Evolutionary conservation across 1,139 yeast genomes (phyloP), one percentile per base, ranked within the genome.

Genomic region (Taphrina flavorubra): DNA sequence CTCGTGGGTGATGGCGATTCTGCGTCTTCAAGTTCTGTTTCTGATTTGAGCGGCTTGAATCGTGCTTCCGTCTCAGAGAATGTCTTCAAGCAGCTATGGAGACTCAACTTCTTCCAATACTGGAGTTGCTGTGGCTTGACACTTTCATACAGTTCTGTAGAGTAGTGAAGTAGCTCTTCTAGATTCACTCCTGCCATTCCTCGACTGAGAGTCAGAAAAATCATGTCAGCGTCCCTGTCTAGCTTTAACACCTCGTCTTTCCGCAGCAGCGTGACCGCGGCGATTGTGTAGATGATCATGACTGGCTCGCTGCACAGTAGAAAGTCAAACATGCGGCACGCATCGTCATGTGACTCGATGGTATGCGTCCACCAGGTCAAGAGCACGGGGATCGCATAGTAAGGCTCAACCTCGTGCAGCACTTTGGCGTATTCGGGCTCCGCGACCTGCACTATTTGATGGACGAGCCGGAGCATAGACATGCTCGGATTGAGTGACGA

Each of bases 291-390:
- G 31, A 68, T 51, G n/a, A 68, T 49, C 58, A 65, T 56, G 51
- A 36, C 31, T 57, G 70, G 68, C 68, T 70, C 80, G 69, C 83
- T 80, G 49, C 86, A 81, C 59, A 89, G 77, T 8, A 85, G 79
- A 70, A 82, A 85, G 76, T 88, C 94, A 85, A 92, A 88, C 6
- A 89, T 75, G 6, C 81, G 77, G 66, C 86, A 79, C n/a, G 87
- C 77, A 42, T 84, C 84, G 13, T 80, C 79, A 60, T 83, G 78
- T 63, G 82, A 80, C 20, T 79, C 76, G 47, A 88, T 75, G 72
- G 90, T 92, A 77, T 92, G 97, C 14, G 94, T 81, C 77, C 87
- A 90, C 65, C 90, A 74, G 0, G 98, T 90, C 62, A 92, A 80
- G 0, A 92, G 80, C 1, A 92, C 84, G 13, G 97, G 88, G 11